Conservation (phyloP, 441 rosid genomes). For the Erodium texanum region DNA sequence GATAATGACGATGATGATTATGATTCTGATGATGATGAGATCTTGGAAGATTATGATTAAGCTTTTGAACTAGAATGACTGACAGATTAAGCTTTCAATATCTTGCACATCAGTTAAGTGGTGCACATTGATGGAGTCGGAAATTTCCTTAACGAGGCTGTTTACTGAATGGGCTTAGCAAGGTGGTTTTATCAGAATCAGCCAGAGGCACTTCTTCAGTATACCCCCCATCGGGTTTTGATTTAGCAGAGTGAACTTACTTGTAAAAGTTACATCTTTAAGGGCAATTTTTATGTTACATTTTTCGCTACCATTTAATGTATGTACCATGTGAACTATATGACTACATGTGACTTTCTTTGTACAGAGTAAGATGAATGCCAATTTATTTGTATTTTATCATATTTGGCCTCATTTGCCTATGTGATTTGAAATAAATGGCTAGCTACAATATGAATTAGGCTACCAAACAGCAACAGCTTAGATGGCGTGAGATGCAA, state of each 20-base stretch:
- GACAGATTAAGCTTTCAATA: background rate
- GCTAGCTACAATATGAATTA: no score
- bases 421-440: no score
- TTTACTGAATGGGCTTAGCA: background rate
- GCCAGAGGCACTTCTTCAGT: background rate
- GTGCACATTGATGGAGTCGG: background rate
- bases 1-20: slow-evolving; percentile 8
- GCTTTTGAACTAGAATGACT: background rate
- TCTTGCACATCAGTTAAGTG: background rate
- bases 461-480: no score
- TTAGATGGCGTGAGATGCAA: no score
- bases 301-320: background rate
- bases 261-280: background rate
- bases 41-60: background rate
- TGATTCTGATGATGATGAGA: background rate
- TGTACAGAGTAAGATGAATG: background rate
- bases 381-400: background rate
- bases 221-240: background rate
- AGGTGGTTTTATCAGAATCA: background rate
- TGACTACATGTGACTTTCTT: background rate
- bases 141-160: background rate
- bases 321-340: background rate
- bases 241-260: background rate
- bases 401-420: background rate
- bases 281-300: background rate